Base-by-base conservation (phyloP, 257 asterid species). In the Gentiana dahurica region DNA sequence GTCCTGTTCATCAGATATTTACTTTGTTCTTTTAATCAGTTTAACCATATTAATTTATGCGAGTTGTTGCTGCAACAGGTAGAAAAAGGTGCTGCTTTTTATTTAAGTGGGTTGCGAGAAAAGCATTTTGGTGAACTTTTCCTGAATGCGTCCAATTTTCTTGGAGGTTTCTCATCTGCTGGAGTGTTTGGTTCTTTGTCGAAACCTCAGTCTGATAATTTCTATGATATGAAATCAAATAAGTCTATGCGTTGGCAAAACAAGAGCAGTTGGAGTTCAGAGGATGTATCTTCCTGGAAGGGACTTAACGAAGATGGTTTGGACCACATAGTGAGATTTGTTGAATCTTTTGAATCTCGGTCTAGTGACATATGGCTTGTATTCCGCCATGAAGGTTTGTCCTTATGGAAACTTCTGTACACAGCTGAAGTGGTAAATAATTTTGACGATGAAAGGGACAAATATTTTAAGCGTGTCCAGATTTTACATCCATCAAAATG, bases 331-430 rank as follows among this genome's bases (percentile, higher is more conserved):
- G 98, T 95, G 2, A 84, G 98, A 87, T 91, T 83, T 66, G 76
- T 91, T 47, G 98, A 91, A 75, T 91, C 94, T 34, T 91, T 91
- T 54, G 98, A 91, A 76, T 87, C 98, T 58, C 83, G 69, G 61
- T 79, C 95, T 44, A 87, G 83, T 77, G 94, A 91, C 67, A 91
- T 91, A 65, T 91, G 98, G 98, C 98, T 87, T 56, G 95, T 91
- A 44, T 91, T 87, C 75, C 91, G 47, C 49, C 95, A 91, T 77
- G 98, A 91, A 81, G 98, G 98, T 36, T 60, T 73, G 49, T 91
- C 98, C 75, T 69, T 91, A 74, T 85, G 97, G 59, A 91, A 91
- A 72, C 73, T 87, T 71, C 82, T 91, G 34, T 87, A 91, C 58
- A 79, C 95, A 47, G 94, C 97, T 71, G 95, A 83, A 75, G 96